Percentiles rank a stretch among this genome's conserved stretches.
phyloP scores from a whole-genome alignment of 2,329 filamentous ascomycete genomes.

The Lasiodiplodia hormozganensis region DNA sequence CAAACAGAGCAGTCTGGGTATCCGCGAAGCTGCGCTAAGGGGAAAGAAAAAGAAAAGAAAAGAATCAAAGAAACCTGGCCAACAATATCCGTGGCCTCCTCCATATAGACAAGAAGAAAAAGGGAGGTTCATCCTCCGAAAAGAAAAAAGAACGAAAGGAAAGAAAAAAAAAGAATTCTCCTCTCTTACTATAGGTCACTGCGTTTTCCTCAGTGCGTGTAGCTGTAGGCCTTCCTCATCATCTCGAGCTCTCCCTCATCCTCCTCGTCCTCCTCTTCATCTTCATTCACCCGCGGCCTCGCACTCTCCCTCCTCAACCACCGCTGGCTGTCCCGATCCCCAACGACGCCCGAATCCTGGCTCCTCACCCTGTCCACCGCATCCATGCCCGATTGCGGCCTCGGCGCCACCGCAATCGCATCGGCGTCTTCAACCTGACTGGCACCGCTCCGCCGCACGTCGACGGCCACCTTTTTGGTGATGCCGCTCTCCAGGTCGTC shows the following conservation, averaged over 20 bases:
- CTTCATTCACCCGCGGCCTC: not conserved
- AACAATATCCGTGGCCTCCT: not conserved
- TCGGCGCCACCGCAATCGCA: not conserved
- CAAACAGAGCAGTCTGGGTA: not conserved
- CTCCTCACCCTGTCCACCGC: not conserved
- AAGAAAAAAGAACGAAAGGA: too few species aligned
- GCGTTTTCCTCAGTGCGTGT: not conserved
- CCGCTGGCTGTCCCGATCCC: not conserved
- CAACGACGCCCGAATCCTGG: not conserved
- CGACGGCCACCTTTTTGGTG: slow-evolving; percentile 7
- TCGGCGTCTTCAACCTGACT: not conserved
- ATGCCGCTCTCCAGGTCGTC: not conserved
- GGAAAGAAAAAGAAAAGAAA: too few species aligned
- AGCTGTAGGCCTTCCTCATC: not conserved
- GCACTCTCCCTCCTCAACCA: not conserved
- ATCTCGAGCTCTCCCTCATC: not conserved
- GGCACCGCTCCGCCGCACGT: not conserved
- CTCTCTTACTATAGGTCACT: not conserved
- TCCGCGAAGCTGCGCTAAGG: not conserved
- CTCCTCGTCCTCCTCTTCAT: not conserved
- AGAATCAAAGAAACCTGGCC: too few species aligned
- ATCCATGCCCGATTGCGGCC: not conserved
- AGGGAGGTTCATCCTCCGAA: not conserved
- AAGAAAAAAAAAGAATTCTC: not conserved
- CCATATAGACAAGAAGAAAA: not conserved